These are phyloP conservation scores for Theileria equi DNA, from an alignment of 169 alveolate species.

Conservation along the genomic window DNA sequence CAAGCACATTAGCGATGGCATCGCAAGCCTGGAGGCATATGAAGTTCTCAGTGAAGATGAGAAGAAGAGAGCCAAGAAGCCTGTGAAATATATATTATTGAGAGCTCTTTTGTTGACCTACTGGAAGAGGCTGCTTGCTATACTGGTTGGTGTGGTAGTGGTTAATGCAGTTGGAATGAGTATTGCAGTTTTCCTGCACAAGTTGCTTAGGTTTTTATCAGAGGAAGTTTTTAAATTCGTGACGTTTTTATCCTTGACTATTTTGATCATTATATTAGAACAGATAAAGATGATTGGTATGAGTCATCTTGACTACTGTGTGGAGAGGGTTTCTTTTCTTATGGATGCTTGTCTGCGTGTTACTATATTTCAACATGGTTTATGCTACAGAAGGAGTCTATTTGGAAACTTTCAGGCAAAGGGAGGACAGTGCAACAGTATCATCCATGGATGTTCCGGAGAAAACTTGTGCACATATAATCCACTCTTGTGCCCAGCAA, in stretches of 20 bases:
- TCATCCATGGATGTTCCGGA: background rate
- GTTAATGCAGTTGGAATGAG: conserved; percentile 19
- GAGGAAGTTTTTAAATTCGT: background rate
- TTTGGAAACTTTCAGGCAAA: background rate
- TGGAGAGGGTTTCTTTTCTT: conserved; percentile 7
- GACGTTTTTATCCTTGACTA: background rate
- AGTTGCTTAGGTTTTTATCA: background rate
- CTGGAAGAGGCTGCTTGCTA: conserved; percentile 10
- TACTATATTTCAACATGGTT: conserved; percentile 55
- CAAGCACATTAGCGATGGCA: conserved; percentile 58
- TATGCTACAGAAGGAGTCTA: conserved; percentile 30
- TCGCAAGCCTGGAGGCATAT: conserved; percentile 16
- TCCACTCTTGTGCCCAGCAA: conserved; percentile 49
- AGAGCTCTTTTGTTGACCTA: conserved; percentile 39
- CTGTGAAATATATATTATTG: background rate
- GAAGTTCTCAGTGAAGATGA: background rate
- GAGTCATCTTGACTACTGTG: conserved; percentile 31
- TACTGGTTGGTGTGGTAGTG: conserved; percentile 11
- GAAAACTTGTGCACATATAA: conserved; percentile 9
- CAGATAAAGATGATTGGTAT: background rate
- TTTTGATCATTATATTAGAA: conserved; percentile 10
- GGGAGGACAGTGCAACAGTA: background rate
- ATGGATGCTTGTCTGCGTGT: conserved; percentile 39
- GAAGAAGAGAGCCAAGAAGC: background rate
- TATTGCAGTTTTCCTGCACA: conserved; percentile 4